phyloP scores from a whole-genome alignment of 768 basidiomycete genomes.

The Kwoniella dejecticola region DNA sequence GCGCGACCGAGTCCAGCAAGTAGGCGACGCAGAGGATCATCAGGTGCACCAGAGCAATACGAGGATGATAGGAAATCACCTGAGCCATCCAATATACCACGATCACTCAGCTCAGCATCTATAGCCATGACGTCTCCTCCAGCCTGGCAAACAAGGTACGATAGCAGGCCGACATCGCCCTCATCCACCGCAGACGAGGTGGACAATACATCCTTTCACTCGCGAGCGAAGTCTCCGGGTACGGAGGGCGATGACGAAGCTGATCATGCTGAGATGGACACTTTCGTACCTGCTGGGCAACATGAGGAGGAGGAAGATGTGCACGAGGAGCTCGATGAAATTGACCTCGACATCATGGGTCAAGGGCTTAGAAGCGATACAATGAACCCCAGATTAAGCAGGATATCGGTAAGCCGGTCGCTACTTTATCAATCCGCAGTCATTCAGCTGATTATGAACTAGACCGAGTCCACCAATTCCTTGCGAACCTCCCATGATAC shows the following conservation, averaged over 20 bases:
- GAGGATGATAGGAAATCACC: constrained; percentile 23
- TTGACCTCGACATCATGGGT: constrained; percentile 32
- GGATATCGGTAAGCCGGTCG: constrained; percentile 33
- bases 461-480: constrained; percentile 65
- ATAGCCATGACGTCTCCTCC: constrained; percentile 12
- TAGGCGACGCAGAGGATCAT: constrained; percentile 34
- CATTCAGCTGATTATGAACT: not conserved
- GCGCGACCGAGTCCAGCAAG: constrained; percentile 46
- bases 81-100: not conserved
- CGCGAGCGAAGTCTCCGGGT: constrained; percentile 40
- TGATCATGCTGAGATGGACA: constrained; percentile 20
- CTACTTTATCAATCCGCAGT: not conserved
- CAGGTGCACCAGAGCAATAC: constrained; percentile 17
- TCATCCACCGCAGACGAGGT: constrained; percentile 30
- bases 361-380: constrained; percentile 8
- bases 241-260: constrained; percentile 23
- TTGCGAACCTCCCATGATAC: constrained; percentile 69
- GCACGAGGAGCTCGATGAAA: constrained; percentile 27
- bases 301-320: constrained; percentile 4
- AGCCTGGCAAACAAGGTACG: constrained; percentile 13
- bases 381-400: constrained; percentile 36
- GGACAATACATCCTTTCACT: constrained; percentile 42
- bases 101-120: constrained; percentile 16
- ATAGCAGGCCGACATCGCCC: constrained; percentile 31
- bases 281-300: constrained; percentile 1